phyloP scores from a whole-genome alignment of 2,329 filamentous ascomycete genomes.

The Aphanocladium album region DNA sequence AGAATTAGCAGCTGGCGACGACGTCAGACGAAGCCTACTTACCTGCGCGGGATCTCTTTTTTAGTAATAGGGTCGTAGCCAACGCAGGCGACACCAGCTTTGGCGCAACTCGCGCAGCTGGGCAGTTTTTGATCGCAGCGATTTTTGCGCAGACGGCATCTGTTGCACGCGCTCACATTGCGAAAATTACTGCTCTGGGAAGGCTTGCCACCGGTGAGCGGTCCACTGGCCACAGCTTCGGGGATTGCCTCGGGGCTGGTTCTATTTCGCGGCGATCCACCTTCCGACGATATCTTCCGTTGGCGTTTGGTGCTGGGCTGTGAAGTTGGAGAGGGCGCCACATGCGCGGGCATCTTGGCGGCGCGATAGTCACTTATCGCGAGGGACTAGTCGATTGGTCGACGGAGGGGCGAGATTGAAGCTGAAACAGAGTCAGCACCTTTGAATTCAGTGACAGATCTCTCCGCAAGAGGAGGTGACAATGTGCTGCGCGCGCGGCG shows the following conservation, averaged over 20 bases:
- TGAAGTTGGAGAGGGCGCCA: conserved; percentile 45
- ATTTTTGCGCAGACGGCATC: conserved; percentile 88
- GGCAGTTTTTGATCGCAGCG: conserved; percentile 90
- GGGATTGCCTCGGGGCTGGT: conserved; percentile 25
- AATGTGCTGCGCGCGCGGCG: conserved; percentile 7
- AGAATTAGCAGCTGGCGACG: background rate
- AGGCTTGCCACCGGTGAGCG: conserved; percentile 35
- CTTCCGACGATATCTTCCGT: conserved; percentile 48
- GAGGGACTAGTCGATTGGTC: background rate
- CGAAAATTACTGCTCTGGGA: conserved; percentile 65
- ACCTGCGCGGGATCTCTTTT: conserved; percentile 88
- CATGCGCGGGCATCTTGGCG: conserved; percentile 35
- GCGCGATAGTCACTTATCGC: background rate
- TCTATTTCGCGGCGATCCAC: conserved; percentile 35
- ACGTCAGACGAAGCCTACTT: conserved; percentile 39
- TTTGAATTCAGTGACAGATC: background rate
- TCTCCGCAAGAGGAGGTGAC: conserved; percentile 7
- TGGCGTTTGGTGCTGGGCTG: conserved; percentile 52
- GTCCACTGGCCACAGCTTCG: conserved; percentile 22
- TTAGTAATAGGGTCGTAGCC: conserved; percentile 97
- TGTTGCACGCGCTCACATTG: conserved; percentile 91
- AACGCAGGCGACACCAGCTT: conserved; percentile 85
- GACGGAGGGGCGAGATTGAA: background rate
- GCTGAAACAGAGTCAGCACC: conserved; percentile 11
- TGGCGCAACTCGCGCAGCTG: conserved; percentile 86